Base-by-base conservation (phyloP, 768 basidiomycete species). In the Lentinus tigrinus region DNA sequence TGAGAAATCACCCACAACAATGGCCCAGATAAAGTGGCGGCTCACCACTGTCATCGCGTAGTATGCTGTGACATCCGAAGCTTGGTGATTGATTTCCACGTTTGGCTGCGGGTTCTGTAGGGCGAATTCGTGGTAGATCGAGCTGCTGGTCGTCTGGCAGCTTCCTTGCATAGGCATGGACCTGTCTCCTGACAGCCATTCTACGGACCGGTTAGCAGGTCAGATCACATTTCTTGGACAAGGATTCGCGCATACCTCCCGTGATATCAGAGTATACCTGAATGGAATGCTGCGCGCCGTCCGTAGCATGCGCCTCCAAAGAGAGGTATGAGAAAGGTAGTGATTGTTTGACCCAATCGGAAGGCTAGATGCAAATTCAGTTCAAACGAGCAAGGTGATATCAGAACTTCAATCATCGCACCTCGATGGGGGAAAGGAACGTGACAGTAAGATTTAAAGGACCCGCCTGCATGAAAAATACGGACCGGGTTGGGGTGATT, bases 211-310 rank as follows among this genome's bases (percentile, higher is more conserved):
- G 31, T 23, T 6, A 19, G 16, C 9, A 7, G 7, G 9, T 11
- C 21, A 10, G 21, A 24, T 13, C n/a, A n/a, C n/a, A n/a, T n/a
- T n/a, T n/a, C n/a, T n/a, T n/a, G n/a, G n/a, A n/a, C n/a, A n/a
- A n/a, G n/a, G n/a, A n/a, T n/a, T n/a, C n/a, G n/a, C 7, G 53
- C 65, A 13, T 39, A 74, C 74, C 75, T 61, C 64, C 74, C 46
- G 69, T 75, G 46, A 77, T 70, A 55, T 78, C 77, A 0, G 74
- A 69, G 57, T 77, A 77, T 3, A 77, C 63, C 54, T 77, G 72
- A 5, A 75, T 69, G 13, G 28, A 11, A 56, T 78, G 77, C 11
- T 65, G 21, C 13, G 59, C 57, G 5, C 70, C 72, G 49, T 78
- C 75, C 17, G 63, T 62, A 0, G 75, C 61, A 3, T 27, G 40